Evolutionary conservation across 2,329 filamentous ascomycete species (phyloP), one percentile per base, ranked within the genome.

Genomic region (Aspergillus sp.): DNA sequence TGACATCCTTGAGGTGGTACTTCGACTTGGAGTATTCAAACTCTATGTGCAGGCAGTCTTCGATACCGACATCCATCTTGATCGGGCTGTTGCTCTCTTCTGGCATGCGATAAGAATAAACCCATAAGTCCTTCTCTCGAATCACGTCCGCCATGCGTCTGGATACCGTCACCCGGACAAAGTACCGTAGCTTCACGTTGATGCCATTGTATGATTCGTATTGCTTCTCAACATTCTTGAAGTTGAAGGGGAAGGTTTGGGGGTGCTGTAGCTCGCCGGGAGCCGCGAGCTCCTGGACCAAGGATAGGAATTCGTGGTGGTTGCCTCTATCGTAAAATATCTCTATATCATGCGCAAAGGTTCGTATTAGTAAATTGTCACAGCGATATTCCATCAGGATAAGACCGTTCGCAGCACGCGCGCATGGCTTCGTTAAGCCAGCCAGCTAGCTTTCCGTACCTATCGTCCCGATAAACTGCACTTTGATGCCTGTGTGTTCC

Each of bases 261-360:
- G 95, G 95, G 78, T 99, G 96, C 75, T 98, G 95, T 57, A 99
- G 89, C 81, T 99, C 95, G 75, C 95, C 95, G 2, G 95, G 95
- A 17, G 95, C 93, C 17, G 95, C 95, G 41, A 99, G 87, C 79
- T 99, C 95, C 78, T 98, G 96, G 68, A 95, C 93, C 27, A 98
- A 86, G 37, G 92, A 96, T 59, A 99, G 89, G 78, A 99, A 99
- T 79, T 99, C 95, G 82, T 99, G 96, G 80, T 98, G 95, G 76
- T 97, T 99, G 69, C 93, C 93, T 72, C 95, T 91, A 76, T 99
- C 95, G 77, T 96, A 99, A 85, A 98, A 99, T 95, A 99, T 99
- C 77, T 99, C 95, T 96, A 37, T 12, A n/a, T n/a, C 15, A 4
- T 30, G 27, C 19, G 9, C 12, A 33, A 8, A 42, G 17, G 1